A percentile compares a stretch with the other conserved stretches of the same genome.
Evolutionary conservation across 2,329 filamentous ascomycete species (phyloP).

Genomic region (Colletotrichum tabaci): DNA sequence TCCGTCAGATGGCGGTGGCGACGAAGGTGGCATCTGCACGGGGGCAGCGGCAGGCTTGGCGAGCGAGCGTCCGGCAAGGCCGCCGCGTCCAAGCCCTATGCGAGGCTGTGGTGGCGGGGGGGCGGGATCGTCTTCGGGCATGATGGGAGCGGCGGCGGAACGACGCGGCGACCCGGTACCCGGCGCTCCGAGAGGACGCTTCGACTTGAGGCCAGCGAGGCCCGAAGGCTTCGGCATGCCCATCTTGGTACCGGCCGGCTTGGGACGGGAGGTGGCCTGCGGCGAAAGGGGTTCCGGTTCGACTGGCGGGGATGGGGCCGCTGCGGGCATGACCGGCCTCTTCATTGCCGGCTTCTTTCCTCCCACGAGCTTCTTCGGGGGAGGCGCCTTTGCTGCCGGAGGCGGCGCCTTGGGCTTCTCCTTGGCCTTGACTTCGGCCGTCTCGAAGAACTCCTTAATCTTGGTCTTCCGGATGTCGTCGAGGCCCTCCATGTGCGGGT

Average conservation of each 20-base stretch:
- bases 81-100: conserved; percentile 80
- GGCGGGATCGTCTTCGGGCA: conserved; percentile 71
- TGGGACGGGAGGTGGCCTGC: conserved; percentile 69
- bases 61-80: conserved; percentile 88
- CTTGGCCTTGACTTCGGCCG: conserved; percentile 64
- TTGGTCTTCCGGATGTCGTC: conserved; percentile 97
- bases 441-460: conserved; percentile 91
- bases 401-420: conserved; percentile 87
- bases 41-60: conserved; percentile 77
- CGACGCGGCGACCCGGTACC: conserved; percentile 64
- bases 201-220: conserved; percentile 72
- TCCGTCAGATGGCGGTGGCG: conserved; percentile 74
- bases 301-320: conserved; percentile 50
- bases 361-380: conserved; percentile 64
- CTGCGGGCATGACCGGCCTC: conserved; percentile 54
- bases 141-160: conserved; percentile 62
- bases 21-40: conserved; percentile 63
- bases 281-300: conserved; percentile 70
- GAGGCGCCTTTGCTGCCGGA: conserved; percentile 65
- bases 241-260: conserved; percentile 64
- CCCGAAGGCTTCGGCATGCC: conserved; percentile 69
- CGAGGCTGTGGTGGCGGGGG: conserved; percentile 73
- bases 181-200: conserved; percentile 63
- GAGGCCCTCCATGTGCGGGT: conserved; percentile 88
- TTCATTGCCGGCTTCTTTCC: conserved; percentile 61